phyloP scores from a whole-genome alignment of 2,329 filamentous ascomycete species.

The Sporothrix pseudoabietina region DNA sequence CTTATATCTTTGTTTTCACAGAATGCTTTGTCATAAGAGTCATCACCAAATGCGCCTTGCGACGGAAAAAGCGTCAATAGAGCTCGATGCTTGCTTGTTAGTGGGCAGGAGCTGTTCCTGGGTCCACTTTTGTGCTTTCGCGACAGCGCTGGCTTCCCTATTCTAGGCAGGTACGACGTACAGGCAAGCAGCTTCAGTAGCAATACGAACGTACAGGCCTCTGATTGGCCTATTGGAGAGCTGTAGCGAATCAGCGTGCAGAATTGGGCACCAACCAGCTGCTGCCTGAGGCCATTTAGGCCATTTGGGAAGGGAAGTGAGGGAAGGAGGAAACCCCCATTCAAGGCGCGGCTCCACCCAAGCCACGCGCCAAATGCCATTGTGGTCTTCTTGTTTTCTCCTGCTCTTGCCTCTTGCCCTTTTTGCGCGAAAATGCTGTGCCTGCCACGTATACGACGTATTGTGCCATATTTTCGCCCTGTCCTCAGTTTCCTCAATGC shows the following conservation, averaged over 20 bases:
- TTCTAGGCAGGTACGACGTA: constrained; percentile 24
- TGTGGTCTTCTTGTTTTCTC: constrained; percentile 10
- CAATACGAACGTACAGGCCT: not conserved
- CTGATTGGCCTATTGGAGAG: constrained; percentile 17
- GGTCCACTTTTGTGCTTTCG: constrained; percentile 15
- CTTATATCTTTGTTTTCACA: no score
- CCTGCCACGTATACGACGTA: constrained; percentile 16
- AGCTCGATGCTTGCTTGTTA: constrained; percentile 2
- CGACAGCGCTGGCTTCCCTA: not conserved
- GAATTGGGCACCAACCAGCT: constrained; percentile 26
- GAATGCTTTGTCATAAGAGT: constrained; percentile 11
- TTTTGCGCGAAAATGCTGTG: constrained; percentile 22
- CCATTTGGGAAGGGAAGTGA: not conserved
- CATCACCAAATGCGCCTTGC: constrained; percentile 13
- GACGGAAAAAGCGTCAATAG: not conserved
- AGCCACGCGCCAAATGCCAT: constrained; percentile 13
- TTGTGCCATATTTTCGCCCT: not conserved
- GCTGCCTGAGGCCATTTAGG: constrained; percentile 28
- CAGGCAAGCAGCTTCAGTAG: constrained; percentile 13
- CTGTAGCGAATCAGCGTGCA: constrained; percentile 24
- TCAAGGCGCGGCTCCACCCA: constrained; percentile 11
- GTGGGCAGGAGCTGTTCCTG: constrained; percentile 13
- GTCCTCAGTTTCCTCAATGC: not conserved
- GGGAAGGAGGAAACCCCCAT: not conserved
- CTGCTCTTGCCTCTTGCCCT: constrained; percentile 15